Conservation (phyloP, 2,329 filamentous ascomycete genomes). For the Pseudovirgaria hyperparasitica region DNA sequence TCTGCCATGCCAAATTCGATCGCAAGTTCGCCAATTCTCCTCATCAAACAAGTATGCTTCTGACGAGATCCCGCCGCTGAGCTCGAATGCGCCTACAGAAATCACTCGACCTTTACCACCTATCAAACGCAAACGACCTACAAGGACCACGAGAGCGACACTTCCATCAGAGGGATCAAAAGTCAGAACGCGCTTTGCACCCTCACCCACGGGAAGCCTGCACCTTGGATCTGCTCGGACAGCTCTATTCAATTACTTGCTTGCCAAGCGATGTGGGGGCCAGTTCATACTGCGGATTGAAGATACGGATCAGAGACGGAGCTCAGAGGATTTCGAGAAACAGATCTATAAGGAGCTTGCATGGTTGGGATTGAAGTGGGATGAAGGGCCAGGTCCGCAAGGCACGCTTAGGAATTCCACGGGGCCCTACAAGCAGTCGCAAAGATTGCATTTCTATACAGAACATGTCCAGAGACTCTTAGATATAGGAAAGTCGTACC, state of each 20-base stretch:
- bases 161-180: too few relatives aligned
- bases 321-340: conserved; percentile 67
- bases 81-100: too few relatives aligned
- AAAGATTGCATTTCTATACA: conserved; percentile 62
- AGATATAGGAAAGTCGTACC: conserved; percentile 62
- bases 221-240: conserved; percentile 87
- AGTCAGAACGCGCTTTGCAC: conserved; percentile 80
- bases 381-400: conserved; percentile 83
- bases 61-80: too few relatives aligned
- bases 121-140: too few relatives aligned
- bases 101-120: too few relatives aligned
- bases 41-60: too few relatives aligned
- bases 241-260: conserved; percentile 86
- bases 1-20: too few relatives aligned
- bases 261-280: conserved; percentile 77
- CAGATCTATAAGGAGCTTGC: conserved; percentile 65
- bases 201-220: conserved; percentile 86
- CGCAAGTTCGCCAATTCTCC: too few relatives aligned
- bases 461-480: conserved; percentile 59
- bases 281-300: conserved; percentile 87
- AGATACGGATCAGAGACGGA: conserved; percentile 86
- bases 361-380: conserved; percentile 88
- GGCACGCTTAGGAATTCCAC: too few relatives aligned
- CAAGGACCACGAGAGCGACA: too few relatives aligned
- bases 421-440: conserved; percentile 81